Conservation (phyloP, 2,329 filamentous ascomycete genomes). For the Colletotrichum sp. region DNA sequence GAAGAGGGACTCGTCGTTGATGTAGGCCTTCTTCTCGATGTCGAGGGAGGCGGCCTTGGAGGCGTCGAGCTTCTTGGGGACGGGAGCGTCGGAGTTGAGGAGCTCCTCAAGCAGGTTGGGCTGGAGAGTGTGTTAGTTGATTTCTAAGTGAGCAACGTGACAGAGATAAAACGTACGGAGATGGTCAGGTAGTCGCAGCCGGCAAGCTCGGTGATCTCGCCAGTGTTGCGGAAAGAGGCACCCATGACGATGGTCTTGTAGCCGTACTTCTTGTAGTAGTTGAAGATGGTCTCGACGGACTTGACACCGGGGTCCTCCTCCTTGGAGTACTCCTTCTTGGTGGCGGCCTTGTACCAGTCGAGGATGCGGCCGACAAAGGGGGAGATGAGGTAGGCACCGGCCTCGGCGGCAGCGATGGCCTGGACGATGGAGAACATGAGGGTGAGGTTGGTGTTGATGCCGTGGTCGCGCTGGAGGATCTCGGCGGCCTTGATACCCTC, state of each 20-base stretch:
- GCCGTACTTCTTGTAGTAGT: conserved; percentile 99
- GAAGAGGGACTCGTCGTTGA: conserved; percentile 88
- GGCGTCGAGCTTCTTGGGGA: conserved; percentile 93
- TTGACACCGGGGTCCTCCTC: conserved; percentile 95
- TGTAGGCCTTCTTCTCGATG: conserved; percentile 89
- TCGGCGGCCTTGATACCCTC: conserved; percentile 99
- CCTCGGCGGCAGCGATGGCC: conserved; percentile 95
- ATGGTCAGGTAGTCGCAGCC: conserved; percentile 99
- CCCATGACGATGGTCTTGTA: conserved; percentile 99
- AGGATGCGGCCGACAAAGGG: conserved; percentile 99
- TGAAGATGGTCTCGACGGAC: conserved; percentile 93
- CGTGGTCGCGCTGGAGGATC: conserved; percentile 94
- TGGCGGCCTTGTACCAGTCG: conserved; percentile 97
- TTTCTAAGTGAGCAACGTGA: neutral
- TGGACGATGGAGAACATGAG: conserved; percentile 97
- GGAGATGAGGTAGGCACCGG: conserved; percentile 95
- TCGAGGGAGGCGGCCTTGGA: conserved; percentile 68
- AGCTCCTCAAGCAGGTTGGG: conserved; percentile 95
- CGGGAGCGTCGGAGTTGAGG: conserved; percentile 78
- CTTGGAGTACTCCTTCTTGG: conserved; percentile 91
- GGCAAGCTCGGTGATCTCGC: conserved; percentile 97
- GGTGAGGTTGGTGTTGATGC: conserved; percentile 98
- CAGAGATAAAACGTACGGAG: conserved; percentile 66
- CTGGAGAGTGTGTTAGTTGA: conserved; percentile 43
- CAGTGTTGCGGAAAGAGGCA: conserved; percentile 93